A percentile compares a stretch with the other conserved stretches of the same genome.
Conservation (phyloP, 164 flowering plant species). For the Litsea cubeba region DNA sequence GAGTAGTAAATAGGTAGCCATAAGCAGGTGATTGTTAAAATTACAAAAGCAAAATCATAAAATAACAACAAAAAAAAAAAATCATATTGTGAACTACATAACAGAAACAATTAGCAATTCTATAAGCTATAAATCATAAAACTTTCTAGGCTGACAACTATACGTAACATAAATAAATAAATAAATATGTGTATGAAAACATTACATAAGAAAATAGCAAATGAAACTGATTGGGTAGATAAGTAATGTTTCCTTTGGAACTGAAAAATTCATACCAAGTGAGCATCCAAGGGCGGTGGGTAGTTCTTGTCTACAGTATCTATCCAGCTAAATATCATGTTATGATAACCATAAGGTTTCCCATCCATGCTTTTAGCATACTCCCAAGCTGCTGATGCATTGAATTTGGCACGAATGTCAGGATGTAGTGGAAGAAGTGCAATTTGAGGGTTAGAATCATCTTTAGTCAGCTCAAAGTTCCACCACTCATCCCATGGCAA, state of each 20-base stretch:
- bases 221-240: not conserved
- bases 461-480: slow-evolving; percentile 80
- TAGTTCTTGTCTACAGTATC: slow-evolving; percentile 74
- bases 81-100: too few relatives aligned
- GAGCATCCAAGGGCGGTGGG: slow-evolving; percentile 94
- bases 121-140: too few relatives aligned
- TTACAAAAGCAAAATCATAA: too few relatives aligned
- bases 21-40: too few relatives aligned
- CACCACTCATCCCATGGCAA: slow-evolving; percentile 99
- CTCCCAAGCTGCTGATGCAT: slow-evolving; percentile 96
- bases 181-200: too few relatives aligned
- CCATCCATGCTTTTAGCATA: slow-evolving; percentile 82
- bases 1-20: too few relatives aligned
- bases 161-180: too few relatives aligned
- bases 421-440: slow-evolving; percentile 95
- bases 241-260: not conserved
- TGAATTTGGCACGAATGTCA: slow-evolving; percentile 76
- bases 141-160: not conserved
- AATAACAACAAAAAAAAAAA: too few relatives aligned
- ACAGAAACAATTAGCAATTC: too few relatives aligned
- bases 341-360: slow-evolving; percentile 88
- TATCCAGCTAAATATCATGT: slow-evolving; percentile 97
- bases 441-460: slow-evolving; percentile 91
- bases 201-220: too few relatives aligned
- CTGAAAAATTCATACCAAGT: slow-evolving; percentile 51